Percentiles rank a stretch among this genome's conserved stretches.
These are phyloP conservation scores for Lupinus albus DNA, from an alignment of 306 rosid species.

Conservation along the genomic window DNA sequence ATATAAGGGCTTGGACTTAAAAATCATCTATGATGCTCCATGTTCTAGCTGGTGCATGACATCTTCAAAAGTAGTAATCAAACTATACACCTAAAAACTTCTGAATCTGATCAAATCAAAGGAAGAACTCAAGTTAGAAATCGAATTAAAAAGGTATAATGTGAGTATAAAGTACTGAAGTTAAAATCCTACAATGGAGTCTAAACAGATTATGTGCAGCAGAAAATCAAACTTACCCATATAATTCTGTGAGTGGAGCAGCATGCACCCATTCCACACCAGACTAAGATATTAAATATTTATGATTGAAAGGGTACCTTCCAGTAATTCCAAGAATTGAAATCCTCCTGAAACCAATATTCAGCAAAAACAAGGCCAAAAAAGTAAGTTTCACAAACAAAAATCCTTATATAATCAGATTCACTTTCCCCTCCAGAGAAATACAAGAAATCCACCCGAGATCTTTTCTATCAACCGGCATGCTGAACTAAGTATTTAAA, in stretches of 20 bases:
- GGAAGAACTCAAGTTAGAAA: background rate
- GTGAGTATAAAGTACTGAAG: background rate
- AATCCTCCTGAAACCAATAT: conserved; percentile 76
- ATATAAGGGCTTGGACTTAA: background rate
- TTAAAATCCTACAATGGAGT: background rate
- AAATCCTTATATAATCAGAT: conserved; percentile 3
- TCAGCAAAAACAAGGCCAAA: conserved; percentile 22
- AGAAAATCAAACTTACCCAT: conserved; percentile 48
- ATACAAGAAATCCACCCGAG: background rate
- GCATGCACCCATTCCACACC: conserved; percentile 31
- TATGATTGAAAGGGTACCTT: conserved; percentile 54
- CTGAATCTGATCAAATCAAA: background rate
- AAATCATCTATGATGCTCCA: conserved; percentile 6
- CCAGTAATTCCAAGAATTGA: conserved; percentile 95
- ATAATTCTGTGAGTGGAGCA: conserved; percentile 34
- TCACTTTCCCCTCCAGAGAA: background rate
- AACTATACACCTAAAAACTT: conserved; percentile 16
- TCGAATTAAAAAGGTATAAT: no score
- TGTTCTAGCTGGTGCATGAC: background rate
- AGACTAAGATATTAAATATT: conserved; percentile 45
- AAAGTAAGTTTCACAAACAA: conserved; percentile 10
- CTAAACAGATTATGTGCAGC: conserved; percentile 13
- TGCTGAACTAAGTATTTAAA: background rate
- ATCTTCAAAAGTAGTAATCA: conserved; percentile 4
- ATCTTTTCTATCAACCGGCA: background rate